Percentiles rank a stretch among this genome's conserved stretches.
Conservation (phyloP, 805 yeast genomes). For the Clavispora carvajalis region DNA sequence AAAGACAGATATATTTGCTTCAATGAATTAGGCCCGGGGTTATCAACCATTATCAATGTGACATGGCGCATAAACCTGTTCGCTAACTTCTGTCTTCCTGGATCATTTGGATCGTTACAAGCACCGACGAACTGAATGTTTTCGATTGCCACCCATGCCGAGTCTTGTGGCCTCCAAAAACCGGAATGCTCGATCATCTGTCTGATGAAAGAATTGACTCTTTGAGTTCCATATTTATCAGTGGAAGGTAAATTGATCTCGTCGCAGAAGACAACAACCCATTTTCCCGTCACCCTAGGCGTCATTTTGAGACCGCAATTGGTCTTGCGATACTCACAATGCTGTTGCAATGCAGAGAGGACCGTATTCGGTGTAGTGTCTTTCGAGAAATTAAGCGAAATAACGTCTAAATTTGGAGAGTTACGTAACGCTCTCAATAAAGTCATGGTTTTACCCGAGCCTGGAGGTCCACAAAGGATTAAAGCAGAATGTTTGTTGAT, state of each 20-base stretch:
- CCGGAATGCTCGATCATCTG: slow-evolving; percentile 71
- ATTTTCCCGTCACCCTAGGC: slow-evolving; percentile 58
- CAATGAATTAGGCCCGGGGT: slow-evolving; percentile 65
- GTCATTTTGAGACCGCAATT: slow-evolving; percentile 47
- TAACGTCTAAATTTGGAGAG: slow-evolving; percentile 52
- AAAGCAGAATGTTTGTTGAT: slow-evolving; percentile 54
- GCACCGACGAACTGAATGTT: slow-evolving; percentile 89
- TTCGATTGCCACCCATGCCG: slow-evolving; percentile 60
- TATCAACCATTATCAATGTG: slow-evolving; percentile 65
- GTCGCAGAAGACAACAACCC: slow-evolving; percentile 85
- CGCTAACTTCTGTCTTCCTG: slow-evolving; percentile 60
- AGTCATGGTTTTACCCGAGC: slow-evolving; percentile 95
- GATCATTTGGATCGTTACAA: slow-evolving; percentile 83
- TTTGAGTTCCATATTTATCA: slow-evolving; percentile 72
- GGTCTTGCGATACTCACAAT: slow-evolving; percentile 55
- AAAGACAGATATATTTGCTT: slow-evolving; percentile 62
- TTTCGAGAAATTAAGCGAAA: slow-evolving; percentile 76
- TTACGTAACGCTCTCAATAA: slow-evolving; percentile 61
- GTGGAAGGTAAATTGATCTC: slow-evolving; percentile 78
- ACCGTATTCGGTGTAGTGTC: slow-evolving; percentile 64
- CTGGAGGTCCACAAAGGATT: slow-evolving; percentile 92
- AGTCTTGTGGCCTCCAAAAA: slow-evolving; percentile 61
- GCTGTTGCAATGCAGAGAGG: slow-evolving; percentile 62
- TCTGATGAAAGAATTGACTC: slow-evolving; percentile 64
- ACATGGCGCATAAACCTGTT: slow-evolving; percentile 63